phyloP scores from a whole-genome alignment of 2,329 filamentous ascomycete species.

The Trichophyton mentagrophytes region DNA sequence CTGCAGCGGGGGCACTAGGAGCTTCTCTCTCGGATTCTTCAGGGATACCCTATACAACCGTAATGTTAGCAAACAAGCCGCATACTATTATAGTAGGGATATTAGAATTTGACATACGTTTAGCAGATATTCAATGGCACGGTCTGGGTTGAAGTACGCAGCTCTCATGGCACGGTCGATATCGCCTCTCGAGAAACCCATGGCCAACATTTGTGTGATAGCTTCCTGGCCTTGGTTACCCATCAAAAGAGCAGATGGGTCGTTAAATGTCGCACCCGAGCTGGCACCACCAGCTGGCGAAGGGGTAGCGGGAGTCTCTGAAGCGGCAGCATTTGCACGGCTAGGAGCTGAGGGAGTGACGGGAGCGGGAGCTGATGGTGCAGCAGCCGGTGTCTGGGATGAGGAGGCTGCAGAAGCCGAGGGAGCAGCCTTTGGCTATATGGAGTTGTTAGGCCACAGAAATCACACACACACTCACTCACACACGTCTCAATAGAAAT shows the following conservation, averaged over 20 bases:
- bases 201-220: slow-evolving; percentile 86
- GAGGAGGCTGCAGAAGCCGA: slow-evolving; percentile 26
- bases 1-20: slow-evolving; percentile 15
- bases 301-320: slow-evolving; percentile 12
- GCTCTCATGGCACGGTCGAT: slow-evolving; percentile 93
- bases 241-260: slow-evolving; percentile 72
- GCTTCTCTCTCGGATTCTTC: slow-evolving; percentile 61
- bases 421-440: slow-evolving; percentile 57
- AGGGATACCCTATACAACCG: slow-evolving; percentile 63
- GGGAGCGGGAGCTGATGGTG: slow-evolving; percentile 11
- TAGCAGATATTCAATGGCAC: slow-evolving; percentile 90
- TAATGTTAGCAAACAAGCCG: slow-evolving; percentile 1
- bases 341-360: slow-evolving; percentile 11
- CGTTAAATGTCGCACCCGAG: slow-evolving; percentile 42
- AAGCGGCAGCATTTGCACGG: slow-evolving; percentile 9
- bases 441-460: slow-evolving; percentile 9
- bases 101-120: slow-evolving; percentile 45
- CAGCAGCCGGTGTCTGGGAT: slow-evolving; percentile 24
- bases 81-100: no score
- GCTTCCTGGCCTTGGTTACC: slow-evolving; percentile 70
- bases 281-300: slow-evolving; percentile 11
- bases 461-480: no score
- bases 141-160: slow-evolving; percentile 92
- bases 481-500: neutral
- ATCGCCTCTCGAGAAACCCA: slow-evolving; percentile 82